Percentiles rank a stretch among this genome's conserved stretches.
phyloP scores from a whole-genome alignment of 352 stramenopile species.

The Globisporangium carolinianum region DNA sequence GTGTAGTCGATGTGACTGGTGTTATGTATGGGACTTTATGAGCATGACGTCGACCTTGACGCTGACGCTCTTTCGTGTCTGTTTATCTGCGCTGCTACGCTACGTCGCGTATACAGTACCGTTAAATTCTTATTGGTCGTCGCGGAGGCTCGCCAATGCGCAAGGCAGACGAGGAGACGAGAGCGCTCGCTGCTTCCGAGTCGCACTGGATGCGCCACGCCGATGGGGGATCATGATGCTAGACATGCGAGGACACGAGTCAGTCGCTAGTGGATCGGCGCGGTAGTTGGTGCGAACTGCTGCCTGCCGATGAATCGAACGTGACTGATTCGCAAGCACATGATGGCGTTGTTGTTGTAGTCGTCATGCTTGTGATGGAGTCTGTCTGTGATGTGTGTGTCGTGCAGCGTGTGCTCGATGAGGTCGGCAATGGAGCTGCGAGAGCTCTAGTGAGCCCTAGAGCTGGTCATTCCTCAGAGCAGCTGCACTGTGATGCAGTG shows the following conservation, averaged over 20 bases:
- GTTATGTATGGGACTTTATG: neutral
- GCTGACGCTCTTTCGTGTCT: neutral
- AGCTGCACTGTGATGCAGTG: too few relatives aligned
- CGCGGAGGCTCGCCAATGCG: constrained; percentile 12
- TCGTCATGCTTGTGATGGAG: too few relatives aligned
- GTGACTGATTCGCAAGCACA: constrained; percentile 45
- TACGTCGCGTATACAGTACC: constrained; percentile 29
- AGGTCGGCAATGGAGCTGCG: too few relatives aligned
- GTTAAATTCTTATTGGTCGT: constrained; percentile 54
- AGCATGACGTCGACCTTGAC: neutral
- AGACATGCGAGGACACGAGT: constrained; percentile 57
- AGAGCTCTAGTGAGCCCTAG: too few relatives aligned
- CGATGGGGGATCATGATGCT: constrained; percentile 26
- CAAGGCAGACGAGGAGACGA: neutral
- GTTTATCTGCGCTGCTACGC: too few relatives aligned
- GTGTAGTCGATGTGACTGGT: constrained; percentile 3
- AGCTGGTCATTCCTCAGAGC: too few relatives aligned
- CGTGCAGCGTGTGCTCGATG: neutral
- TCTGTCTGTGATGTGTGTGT: neutral
- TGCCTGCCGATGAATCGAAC: constrained; percentile 33
- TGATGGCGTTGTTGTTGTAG: neutral
- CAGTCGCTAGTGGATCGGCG: constrained; percentile 8
- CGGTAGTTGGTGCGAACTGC: neutral
- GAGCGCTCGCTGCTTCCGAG: constrained; percentile 1
- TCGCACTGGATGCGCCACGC: constrained; percentile 11